Evolutionary conservation across 108 stramenopile genomes (phyloP).

Genomic region (Aurantiochytrium sp.): DNA sequence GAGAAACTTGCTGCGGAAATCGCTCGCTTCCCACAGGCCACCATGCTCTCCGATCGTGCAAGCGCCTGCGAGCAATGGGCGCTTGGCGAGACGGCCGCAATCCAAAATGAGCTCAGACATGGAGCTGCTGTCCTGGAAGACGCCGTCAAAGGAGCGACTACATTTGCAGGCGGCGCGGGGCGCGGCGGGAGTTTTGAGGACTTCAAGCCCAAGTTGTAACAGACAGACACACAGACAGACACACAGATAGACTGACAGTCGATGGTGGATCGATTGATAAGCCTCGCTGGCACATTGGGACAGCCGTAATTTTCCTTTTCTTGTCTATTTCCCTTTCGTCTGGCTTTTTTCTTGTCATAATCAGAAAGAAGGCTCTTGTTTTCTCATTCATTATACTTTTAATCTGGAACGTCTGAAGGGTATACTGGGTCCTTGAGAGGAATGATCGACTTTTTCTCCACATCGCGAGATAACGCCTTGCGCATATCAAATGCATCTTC

Average conservation of each 20-base stretch:
- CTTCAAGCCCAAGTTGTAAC: neutral
- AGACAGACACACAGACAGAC: neutral
- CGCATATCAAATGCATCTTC: conserved; percentile 82
- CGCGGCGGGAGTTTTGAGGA: conserved; percentile 5
- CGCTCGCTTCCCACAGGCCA: neutral
- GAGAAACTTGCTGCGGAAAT: conserved; percentile 4
- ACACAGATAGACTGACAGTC: neutral
- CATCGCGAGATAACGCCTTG: conserved; percentile 77
- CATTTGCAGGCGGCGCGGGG: neutral
- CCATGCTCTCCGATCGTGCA: conserved; percentile 18
- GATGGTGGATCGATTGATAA: too few species aligned
- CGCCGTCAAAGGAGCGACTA: neutral
- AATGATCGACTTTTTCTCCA: conserved; percentile 66
- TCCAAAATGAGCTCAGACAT: conserved; percentile 9
- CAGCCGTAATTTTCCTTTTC: too few species aligned
- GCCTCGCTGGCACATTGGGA: too few species aligned
- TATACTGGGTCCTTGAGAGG: conserved; percentile 71
- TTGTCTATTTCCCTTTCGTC: neutral
- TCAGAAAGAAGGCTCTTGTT: neutral
- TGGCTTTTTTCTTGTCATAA: neutral
- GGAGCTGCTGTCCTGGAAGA: neutral
- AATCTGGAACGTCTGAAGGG: conserved; percentile 60
- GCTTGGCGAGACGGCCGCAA: neutral
- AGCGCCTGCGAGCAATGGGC: neutral
- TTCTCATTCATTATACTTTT: neutral